Base-by-base conservation (phyloP, 2,329 filamentous ascomycete genomes). In the Beauveria australis region DNA sequence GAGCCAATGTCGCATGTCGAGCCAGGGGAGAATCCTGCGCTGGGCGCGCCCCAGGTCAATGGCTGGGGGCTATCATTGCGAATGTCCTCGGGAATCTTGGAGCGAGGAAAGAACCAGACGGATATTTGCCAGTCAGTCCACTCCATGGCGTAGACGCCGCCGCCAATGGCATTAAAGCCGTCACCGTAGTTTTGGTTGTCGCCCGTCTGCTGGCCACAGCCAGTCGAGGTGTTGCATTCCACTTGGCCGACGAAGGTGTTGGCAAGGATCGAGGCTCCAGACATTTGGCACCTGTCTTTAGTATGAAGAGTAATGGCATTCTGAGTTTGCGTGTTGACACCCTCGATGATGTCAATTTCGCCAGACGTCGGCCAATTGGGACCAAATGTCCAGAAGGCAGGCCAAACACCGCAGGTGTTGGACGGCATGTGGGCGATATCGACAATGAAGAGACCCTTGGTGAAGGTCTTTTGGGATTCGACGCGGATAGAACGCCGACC, bases 261-360 rank as follows among this genome's bases (percentile, higher is more conserved):
- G 5, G 74, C 68, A 47, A 79, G 73, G 14, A 78, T 73, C 55
- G 80, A 82, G 4, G 72, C 70, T 67, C 78, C 79, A 64, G 70
- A 69, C 67, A 89, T 80, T 28, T 71, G 72, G 76, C 89, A 92
- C 52, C 82, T 82, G 3, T 77, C 65, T 10, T 73, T 73, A 1
- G 89, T 90, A 76, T 91, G 87, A 18, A 94, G 79, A 40, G 88
- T 87, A 73, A 91, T 78, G 51, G 79, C 73, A 71, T 89, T 83
- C 62, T 78, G 74, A 3, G 75, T 70, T 63, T 85, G 80, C 24
- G 78, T 75, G 75, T 91, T 89, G 66, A 91, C 87, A 43, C 88
- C 89, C 75, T 92, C 89, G 66, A 92, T 84, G 67, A 92, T 88
- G 71, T 93, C 89, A 67, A 93, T 89, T 74, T 92, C 89, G 52